A percentile compares a stretch with the other conserved stretches of the same genome.
Conservation (phyloP, 1,284 basidiomycete genomes). For the Cystobasidium sp. region DNA sequence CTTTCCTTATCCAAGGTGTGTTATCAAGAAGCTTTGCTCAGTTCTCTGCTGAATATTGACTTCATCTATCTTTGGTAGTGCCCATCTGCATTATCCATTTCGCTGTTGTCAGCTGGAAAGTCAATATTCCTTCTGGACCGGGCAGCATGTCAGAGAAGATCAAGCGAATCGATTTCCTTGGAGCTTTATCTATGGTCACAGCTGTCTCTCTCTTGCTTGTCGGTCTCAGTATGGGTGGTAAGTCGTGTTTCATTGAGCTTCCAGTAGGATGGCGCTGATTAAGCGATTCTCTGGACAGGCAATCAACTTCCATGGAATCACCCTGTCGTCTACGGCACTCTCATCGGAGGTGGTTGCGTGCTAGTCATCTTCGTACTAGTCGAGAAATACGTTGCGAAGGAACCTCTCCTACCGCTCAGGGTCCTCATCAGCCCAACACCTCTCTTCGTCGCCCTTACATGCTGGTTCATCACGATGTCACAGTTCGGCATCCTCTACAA, state of each 20-base stretch:
- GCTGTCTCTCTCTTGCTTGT: slow-evolving; percentile 56
- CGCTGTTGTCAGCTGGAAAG: slow-evolving; percentile 56
- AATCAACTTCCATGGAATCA: slow-evolving; percentile 63
- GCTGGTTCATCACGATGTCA: slow-evolving; percentile 58
- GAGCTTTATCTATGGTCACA: slow-evolving; percentile 56
- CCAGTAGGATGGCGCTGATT: slow-evolving; percentile 13
- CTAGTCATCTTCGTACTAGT: slow-evolving; percentile 61
- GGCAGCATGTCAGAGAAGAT: slow-evolving; percentile 57
- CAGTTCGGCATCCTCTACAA: slow-evolving; percentile 55
- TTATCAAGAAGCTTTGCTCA: slow-evolving; percentile 43
- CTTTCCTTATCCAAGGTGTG: slow-evolving; percentile 44
- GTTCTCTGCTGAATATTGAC: slow-evolving; percentile 49
- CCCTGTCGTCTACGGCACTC: slow-evolving; percentile 72
- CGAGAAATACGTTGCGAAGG: slow-evolving; percentile 59
- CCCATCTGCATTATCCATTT: slow-evolving; percentile 57
- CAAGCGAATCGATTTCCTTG: slow-evolving; percentile 58
- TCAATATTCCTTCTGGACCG: slow-evolving; percentile 57
- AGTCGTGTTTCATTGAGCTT: slow-evolving; percentile 13
- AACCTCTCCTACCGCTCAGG: slow-evolving; percentile 56
- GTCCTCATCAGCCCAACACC: slow-evolving; percentile 58
- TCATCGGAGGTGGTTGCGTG: slow-evolving; percentile 67
- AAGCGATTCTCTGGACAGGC: not conserved
- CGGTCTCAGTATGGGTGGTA: slow-evolving; percentile 55
- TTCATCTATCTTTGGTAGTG: slow-evolving; percentile 52
- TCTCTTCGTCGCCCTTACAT: slow-evolving; percentile 56